Base-by-base conservation (phyloP, 345 rosid species). In the Eucalyptus cloeziana region DNA sequence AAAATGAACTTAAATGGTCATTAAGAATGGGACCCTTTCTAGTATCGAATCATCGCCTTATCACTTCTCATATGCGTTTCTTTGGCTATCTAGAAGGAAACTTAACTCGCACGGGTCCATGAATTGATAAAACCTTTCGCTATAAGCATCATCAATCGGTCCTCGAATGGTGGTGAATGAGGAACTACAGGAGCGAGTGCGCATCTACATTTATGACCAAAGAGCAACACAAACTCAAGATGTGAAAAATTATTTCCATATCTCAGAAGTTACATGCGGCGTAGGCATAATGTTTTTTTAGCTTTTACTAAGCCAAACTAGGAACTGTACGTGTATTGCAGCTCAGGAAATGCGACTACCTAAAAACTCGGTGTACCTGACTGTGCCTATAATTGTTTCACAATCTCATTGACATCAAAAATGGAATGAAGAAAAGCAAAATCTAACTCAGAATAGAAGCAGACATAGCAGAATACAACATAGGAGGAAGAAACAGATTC, bases 401-500 rank as follows among this genome's bases (percentile, higher is more conserved):
- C 56, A 14, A 40, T 76, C 83, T 40, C 45, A 76, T 37, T 19
- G 83, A 37, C 47, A 37, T 22, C 7, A 76, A 76, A 71, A 76
- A 76, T 40, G 27, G 47, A 19, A 37, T 21, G 86, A 62, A 44
- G 47, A 64, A 83, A 24, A 33, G 7, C 10, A 40, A 27, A 51
- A 86, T 50, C 43, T 37, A 21, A 25, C 64, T 94, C 92, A 98
- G 90, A 98, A 98, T 86, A 96, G 88, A 58, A 98, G 92, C 85
- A 98, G 95, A 87, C 99, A 97, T 43, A 96, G 60, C 88, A 93
- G 31, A 19, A 92, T 89, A 91, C 98, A 97, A 87, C 99, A 98
- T 45, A 95, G 87, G 45, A 94, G 94, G 93, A 98, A 98, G 91
- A 97, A 93, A 86, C 93, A 93, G 90, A 97, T 91, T 90, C 99